Evolutionary conservation across 768 basidiomycete species (phyloP).

Genomic region (Mrakia frigida): DNA sequence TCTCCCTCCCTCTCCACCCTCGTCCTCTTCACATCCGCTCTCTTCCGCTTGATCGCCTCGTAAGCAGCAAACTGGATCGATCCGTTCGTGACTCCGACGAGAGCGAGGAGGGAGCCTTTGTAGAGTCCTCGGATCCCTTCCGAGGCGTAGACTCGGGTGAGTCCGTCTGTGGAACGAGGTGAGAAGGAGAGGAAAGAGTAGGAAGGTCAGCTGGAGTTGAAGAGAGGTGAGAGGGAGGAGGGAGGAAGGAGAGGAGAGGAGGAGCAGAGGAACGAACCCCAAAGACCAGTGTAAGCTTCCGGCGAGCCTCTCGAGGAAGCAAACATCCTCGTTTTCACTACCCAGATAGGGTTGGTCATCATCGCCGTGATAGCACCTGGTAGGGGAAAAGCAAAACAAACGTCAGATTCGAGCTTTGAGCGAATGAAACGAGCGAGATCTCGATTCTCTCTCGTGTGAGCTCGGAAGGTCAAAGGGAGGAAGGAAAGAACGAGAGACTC

Average conservation of each 20-base stretch:
- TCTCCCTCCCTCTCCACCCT: slow-evolving; percentile 59
- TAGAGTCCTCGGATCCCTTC: slow-evolving; percentile 80
- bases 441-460: background rate
- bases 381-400: slow-evolving; percentile 12
- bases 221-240: background rate
- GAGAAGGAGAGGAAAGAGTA: background rate
- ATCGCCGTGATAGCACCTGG: slow-evolving; percentile 87
- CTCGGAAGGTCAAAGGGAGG: slow-evolving; percentile 21
- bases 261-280: slow-evolving; percentile 53
- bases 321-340: slow-evolving; percentile 95
- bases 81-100: slow-evolving; percentile 90
- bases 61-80: slow-evolving; percentile 94
- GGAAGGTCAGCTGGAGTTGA: background rate
- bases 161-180: slow-evolving; percentile 54
- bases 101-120: slow-evolving; percentile 77
- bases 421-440: slow-evolving; percentile 25
- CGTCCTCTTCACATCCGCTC: slow-evolving; percentile 62
- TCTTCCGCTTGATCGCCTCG: slow-evolving; percentile 89
- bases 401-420: slow-evolving; percentile 27
- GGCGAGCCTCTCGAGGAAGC: slow-evolving; percentile 66
- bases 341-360: slow-evolving; percentile 96
- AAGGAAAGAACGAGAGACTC: slow-evolving; percentile 48
- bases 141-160: slow-evolving; percentile 60
- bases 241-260: background rate
- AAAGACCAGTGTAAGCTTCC: slow-evolving; percentile 69